Evolutionary conservation across 208 protist species (phyloP).

Genomic region (Crithidia bombi): DNA sequence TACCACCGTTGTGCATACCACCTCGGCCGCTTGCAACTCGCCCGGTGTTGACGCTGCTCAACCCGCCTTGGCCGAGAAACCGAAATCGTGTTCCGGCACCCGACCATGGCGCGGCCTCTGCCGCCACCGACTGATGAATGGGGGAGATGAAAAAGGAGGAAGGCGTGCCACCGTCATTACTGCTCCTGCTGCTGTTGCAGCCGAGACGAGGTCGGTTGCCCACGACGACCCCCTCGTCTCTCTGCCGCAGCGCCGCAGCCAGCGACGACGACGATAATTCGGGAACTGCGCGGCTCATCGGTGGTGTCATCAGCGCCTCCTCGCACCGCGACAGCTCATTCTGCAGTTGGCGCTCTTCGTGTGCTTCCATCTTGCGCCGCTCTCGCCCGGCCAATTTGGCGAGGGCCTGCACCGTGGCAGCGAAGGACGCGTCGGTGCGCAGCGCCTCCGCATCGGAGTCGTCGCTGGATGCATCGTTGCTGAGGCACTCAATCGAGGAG

Average conservation of each 20-base stretch:
- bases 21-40: not conserved
- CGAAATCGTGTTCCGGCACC: conserved; percentile 17
- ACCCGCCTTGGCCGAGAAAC: conserved; percentile 68
- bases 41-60: conserved; percentile 25
- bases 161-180: not conserved
- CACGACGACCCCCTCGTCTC: too few species aligned
- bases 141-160: conserved; percentile 81
- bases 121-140: conserved; percentile 75
- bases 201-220: too few species aligned
- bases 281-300: not conserved
- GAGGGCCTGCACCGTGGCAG: conserved; percentile 42
- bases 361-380: conserved; percentile 36
- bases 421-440: conserved; percentile 16
- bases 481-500: conserved; percentile 32
- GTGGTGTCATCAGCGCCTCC: conserved; percentile 4
- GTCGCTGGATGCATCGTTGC: conserved; percentile 21
- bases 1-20: not conserved
- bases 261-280: not conserved
- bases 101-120: conserved; percentile 49
- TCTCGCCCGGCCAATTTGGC: conserved; percentile 31
- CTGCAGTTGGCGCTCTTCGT: conserved; percentile 28
- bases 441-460: conserved; percentile 13
- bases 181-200: conserved; percentile 2
- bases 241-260: conserved; percentile 4
- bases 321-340: conserved; percentile 21